phyloP scores from a whole-genome alignment of 345 rosid species.

The Hypericum perforatum region DNA sequence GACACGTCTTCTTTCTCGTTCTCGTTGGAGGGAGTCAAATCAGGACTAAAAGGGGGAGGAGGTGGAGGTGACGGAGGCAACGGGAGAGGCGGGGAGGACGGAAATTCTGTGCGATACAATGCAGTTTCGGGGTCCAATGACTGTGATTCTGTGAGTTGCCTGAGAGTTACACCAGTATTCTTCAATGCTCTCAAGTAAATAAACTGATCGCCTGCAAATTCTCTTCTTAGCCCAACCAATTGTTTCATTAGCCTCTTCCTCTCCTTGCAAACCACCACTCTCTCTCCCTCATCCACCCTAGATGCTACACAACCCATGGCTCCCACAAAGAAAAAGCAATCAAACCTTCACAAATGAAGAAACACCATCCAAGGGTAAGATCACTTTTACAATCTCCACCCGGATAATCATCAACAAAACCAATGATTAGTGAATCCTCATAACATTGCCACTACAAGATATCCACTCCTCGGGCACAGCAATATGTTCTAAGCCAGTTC shows the following conservation, averaged over 20 bases:
- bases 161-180: slow-evolving; percentile 79
- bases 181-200: slow-evolving; percentile 71
- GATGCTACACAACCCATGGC: slow-evolving; percentile 89
- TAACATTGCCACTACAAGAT: too few relatives aligned
- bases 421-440: too few relatives aligned
- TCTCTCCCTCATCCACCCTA: slow-evolving; percentile 68
- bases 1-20: slow-evolving; percentile 19
- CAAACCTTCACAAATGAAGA: neutral
- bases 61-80: slow-evolving; percentile 70
- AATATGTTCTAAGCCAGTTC: too few relatives aligned
- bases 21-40: slow-evolving; percentile 27
- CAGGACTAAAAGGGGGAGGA: slow-evolving; percentile 58
- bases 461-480: too few relatives aligned
- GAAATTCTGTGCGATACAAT: slow-evolving; percentile 22
- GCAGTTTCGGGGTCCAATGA: slow-evolving; percentile 54
- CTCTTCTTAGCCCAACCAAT: slow-evolving; percentile 49
- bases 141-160: slow-evolving; percentile 88
- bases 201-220: slow-evolving; percentile 72
- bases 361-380: neutral
- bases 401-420: too few relatives aligned
- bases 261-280: slow-evolving; percentile 60
- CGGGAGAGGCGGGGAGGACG: slow-evolving; percentile 41
- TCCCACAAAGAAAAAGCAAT: neutral
- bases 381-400: too few relatives aligned
- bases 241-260: slow-evolving; percentile 79